These are phyloP conservation scores for Globisporangium cystogenes DNA, from an alignment of 352 stramenopile genomes.

Conservation along the genomic window DNA sequence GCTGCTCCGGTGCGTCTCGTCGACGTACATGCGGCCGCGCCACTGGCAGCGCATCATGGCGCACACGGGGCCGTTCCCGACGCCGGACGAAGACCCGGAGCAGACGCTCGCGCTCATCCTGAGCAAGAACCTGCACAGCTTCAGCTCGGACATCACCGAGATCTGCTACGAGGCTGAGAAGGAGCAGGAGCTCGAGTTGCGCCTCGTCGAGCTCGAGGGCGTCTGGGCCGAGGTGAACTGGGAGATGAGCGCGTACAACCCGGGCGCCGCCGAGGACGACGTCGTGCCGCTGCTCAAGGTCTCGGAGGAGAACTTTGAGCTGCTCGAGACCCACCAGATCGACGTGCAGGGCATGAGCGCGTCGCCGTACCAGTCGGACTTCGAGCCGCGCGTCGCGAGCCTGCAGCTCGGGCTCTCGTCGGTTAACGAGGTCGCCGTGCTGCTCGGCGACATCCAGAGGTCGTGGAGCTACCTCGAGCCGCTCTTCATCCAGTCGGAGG, in stretches of 20 bases:
- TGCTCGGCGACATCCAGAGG: constrained; percentile 94
- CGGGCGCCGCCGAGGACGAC: constrained; percentile 46
- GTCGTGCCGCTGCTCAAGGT: constrained; percentile 90
- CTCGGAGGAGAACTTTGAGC: constrained; percentile 95
- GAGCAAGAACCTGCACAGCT: constrained; percentile 92
- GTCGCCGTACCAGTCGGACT: constrained; percentile 94
- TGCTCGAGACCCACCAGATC: constrained; percentile 96
- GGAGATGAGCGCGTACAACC: constrained; percentile 92
- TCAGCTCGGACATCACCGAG: constrained; percentile 93
- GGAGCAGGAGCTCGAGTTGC: constrained; percentile 94
- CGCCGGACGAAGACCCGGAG: constrained; percentile 90
- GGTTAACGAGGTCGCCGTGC: constrained; percentile 91
- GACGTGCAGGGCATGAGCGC: constrained; percentile 95
- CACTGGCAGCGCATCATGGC: constrained; percentile 92
- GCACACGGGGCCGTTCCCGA: constrained; percentile 89
- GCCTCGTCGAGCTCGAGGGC: constrained; percentile 87
- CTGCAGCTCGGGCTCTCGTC: constrained; percentile 85
- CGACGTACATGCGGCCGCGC: constrained; percentile 89
- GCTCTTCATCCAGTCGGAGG: constrained; percentile 94
- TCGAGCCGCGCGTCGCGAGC: constrained; percentile 88
- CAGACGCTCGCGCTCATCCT: constrained; percentile 89
- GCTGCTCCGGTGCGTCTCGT: constrained; percentile 66
- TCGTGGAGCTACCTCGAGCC: constrained; percentile 96
- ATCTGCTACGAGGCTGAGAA: constrained; percentile 96
- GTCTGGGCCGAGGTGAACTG: constrained; percentile 93